phyloP scores from a whole-genome alignment of 2,329 filamentous ascomycete genomes.

The Thermoascus crustaceus region DNA sequence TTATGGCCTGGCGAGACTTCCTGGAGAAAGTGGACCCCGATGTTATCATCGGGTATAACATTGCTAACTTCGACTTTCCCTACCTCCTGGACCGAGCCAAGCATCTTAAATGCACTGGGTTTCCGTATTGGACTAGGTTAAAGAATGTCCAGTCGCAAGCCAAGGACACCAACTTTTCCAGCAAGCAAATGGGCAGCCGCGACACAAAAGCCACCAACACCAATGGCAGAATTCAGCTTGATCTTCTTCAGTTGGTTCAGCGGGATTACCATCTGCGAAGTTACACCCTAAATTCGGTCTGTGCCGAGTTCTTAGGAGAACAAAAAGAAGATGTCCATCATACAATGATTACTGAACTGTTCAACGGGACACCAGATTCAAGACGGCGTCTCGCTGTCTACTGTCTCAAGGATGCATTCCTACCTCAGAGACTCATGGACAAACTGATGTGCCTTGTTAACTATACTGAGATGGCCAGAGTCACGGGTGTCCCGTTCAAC shows the following conservation, averaged over 20 bases:
- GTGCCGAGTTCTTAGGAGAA: constrained; percentile 86
- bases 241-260: constrained; percentile 89
- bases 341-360: constrained; percentile 97
- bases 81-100: constrained; percentile 85
- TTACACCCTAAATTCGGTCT: constrained; percentile 96
- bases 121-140: constrained; percentile 81
- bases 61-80: constrained; percentile 95
- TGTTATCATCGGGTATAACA: constrained; percentile 98
- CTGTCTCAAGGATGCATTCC: constrained; percentile 93
- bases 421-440: constrained; percentile 90
- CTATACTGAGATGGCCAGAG: constrained; percentile 98
- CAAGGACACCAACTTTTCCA: constrained; percentile 80
- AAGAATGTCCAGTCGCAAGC: constrained; percentile 61
- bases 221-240: constrained; percentile 84
- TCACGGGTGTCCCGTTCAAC: constrained; percentile 97
- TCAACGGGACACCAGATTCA: constrained; percentile 92
- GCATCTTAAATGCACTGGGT: constrained; percentile 69
- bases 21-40: constrained; percentile 86
- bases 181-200: constrained; percentile 96
- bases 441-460: constrained; percentile 98
- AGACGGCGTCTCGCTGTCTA: constrained; percentile 85
- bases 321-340: constrained; percentile 99
- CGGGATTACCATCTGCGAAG: constrained; percentile 90
- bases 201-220: constrained; percentile 93
- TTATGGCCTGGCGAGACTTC: constrained; percentile 88